A percentile compares a stretch with the other conserved stretches of the same genome.
Evolutionary conservation across 202 grass and related monocot genomes (phyloP).

Genomic region (Elaeis oleifera): DNA sequence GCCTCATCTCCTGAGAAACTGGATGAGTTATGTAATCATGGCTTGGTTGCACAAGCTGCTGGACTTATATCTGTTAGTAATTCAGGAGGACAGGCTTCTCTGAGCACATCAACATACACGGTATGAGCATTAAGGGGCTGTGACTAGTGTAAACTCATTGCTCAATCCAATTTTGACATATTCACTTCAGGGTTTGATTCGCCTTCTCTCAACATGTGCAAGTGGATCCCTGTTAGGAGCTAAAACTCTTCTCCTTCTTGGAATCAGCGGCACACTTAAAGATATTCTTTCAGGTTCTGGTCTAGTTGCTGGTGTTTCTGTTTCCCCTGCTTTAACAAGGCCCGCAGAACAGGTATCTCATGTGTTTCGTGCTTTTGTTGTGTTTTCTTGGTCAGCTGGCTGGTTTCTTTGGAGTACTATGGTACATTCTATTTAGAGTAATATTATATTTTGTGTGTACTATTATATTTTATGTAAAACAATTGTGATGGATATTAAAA

Average conservation of each 20-base stretch:
- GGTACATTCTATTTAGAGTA: too few species aligned
- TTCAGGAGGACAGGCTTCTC: constrained; percentile 52
- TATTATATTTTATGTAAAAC: too few species aligned
- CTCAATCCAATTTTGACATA: not conserved
- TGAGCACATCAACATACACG: constrained; percentile 82
- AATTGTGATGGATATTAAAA: too few species aligned
- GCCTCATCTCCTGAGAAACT: constrained; percentile 61
- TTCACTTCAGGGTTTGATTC: constrained; percentile 63
- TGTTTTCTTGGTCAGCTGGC: too few species aligned
- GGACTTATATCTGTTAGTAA: constrained; percentile 61
- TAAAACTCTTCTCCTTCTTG: constrained; percentile 82
- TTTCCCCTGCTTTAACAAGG: constrained; percentile 57
- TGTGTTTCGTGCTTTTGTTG: not conserved
- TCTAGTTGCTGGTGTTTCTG: constrained; percentile 48
- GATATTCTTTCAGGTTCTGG: constrained; percentile 81
- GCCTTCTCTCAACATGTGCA: constrained; percentile 68
- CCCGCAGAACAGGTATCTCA: constrained; percentile 72
- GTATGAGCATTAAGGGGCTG: constrained; percentile 14
- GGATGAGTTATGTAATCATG: constrained; percentile 81
- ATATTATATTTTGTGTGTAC: too few species aligned
- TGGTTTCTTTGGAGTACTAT: too few species aligned
- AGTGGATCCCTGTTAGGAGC: constrained; percentile 61
- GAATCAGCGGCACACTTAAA: constrained; percentile 76
- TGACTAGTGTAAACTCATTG: too few species aligned
- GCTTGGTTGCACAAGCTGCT: constrained; percentile 77